These are phyloP conservation scores for Eimeria praecox DNA, from an alignment of 169 alveolate genomes.

Conservation along the genomic window DNA sequence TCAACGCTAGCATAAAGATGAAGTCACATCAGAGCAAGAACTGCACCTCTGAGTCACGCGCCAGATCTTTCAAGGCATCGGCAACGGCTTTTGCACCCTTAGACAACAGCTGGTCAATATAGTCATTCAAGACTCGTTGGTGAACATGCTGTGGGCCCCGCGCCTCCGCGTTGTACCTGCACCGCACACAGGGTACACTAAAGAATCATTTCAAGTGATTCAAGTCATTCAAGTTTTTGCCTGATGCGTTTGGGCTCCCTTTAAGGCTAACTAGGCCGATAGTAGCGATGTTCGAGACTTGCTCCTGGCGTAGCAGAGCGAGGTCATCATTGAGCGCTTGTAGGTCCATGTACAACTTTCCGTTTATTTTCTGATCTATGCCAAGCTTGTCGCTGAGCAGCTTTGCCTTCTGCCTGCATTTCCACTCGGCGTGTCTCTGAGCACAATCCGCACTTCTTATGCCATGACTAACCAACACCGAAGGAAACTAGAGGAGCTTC, in stretches of 20 bases:
- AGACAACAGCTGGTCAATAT: constrained; percentile 75
- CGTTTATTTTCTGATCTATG: constrained; percentile 75
- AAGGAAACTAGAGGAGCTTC: neutral
- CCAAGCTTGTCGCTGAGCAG: constrained; percentile 46
- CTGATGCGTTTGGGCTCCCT: neutral
- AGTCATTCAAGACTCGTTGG: constrained; percentile 56
- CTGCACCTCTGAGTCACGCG: constrained; percentile 65
- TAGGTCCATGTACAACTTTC: constrained; percentile 71
- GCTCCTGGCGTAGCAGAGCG: constrained; percentile 73
- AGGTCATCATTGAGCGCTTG: constrained; percentile 74
- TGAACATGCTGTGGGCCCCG: constrained; percentile 79
- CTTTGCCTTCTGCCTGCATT: constrained; percentile 62
- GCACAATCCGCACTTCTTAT: neutral
- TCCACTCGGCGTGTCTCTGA: constrained; percentile 83
- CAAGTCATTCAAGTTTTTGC: too few species aligned
- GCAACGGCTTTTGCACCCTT: constrained; percentile 71
- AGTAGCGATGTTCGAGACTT: neutral
- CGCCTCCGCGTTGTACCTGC: constrained; percentile 67
- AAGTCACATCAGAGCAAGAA: neutral
- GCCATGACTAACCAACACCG: neutral
- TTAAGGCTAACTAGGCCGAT: neutral
- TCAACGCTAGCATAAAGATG: neutral
- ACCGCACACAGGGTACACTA: neutral
- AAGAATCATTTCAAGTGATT: too few species aligned
- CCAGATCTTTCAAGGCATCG: constrained; percentile 63